A percentile compares a stretch with the other conserved stretches of the same genome.
phyloP scores from a whole-genome alignment of 129 eudicot genomes.

The Daucus carota region DH1_v3.0 NC_030389.2:44679501-44680000 shows the following conservation, averaged over 20 bases:
- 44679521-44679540: too few relatives aligned
- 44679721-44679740: background rate
- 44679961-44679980: slow-evolving; percentile 9
- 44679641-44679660: slow-evolving; percentile 39
- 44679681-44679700: slow-evolving; percentile 14
- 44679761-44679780: slow-evolving; percentile 32
- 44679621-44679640: background rate
- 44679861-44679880: slow-evolving; percentile 40
- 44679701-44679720: background rate
- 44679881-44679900: slow-evolving; percentile 21
- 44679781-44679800: slow-evolving; percentile 41
- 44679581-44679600: background rate
- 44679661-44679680: slow-evolving; percentile 40
- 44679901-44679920: slow-evolving; percentile 52
- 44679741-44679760: background rate
- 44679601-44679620: background rate
- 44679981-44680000: slow-evolving; percentile 25
- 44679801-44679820: slow-evolving; percentile 25
- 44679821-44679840: slow-evolving; percentile 42
- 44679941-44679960: background rate
- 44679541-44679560: too few relatives aligned
- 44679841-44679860: slow-evolving; percentile 39
- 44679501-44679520: too few relatives aligned
- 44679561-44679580: too few relatives aligned
- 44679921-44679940: background rate